Evolutionary conservation across 225 moss, liverwort and hornwort genomes (phyloP).

Genomic region (Bryum argenteum): DNA sequence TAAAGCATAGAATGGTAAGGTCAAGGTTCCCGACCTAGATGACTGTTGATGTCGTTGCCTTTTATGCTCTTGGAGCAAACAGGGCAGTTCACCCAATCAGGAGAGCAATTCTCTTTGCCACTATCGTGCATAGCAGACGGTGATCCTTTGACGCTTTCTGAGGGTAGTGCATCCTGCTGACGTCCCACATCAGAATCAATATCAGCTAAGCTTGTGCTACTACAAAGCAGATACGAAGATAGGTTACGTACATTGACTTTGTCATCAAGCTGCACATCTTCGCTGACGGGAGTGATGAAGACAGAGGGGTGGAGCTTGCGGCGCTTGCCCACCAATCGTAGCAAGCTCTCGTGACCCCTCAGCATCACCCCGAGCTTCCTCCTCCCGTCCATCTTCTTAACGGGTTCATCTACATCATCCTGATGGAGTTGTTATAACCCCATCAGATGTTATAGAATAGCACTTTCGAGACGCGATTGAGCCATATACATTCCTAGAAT

Average conservation of each 20-base stretch:
- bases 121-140: constrained; percentile 32
- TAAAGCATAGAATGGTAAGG: not conserved
- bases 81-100: constrained; percentile 75
- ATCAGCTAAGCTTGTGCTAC: constrained; percentile 7
- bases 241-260: constrained; percentile 26
- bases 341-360: constrained; percentile 80
- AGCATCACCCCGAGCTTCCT: constrained; percentile 52
- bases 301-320: constrained; percentile 67
- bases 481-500: not conserved
- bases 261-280: constrained; percentile 25
- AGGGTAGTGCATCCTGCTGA: constrained; percentile 30
- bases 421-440: constrained; percentile 5
- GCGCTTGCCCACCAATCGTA: constrained; percentile 87
- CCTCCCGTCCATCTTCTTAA: constrained; percentile 40
- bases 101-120: constrained; percentile 41
- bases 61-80: constrained; percentile 74
- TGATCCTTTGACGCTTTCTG: constrained; percentile 25
- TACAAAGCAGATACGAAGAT: constrained; percentile 11
- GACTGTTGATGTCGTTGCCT: constrained; percentile 66
- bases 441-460: not conserved
- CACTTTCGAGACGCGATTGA: not conserved
- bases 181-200: constrained; percentile 17
- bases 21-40: constrained; percentile 63
- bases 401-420: constrained; percentile 22
- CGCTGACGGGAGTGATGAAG: constrained; percentile 27